Evolutionary conservation across 768 basidiomycete species (phyloP).

Genomic region (Pleurotus pulmonarius): DNA sequence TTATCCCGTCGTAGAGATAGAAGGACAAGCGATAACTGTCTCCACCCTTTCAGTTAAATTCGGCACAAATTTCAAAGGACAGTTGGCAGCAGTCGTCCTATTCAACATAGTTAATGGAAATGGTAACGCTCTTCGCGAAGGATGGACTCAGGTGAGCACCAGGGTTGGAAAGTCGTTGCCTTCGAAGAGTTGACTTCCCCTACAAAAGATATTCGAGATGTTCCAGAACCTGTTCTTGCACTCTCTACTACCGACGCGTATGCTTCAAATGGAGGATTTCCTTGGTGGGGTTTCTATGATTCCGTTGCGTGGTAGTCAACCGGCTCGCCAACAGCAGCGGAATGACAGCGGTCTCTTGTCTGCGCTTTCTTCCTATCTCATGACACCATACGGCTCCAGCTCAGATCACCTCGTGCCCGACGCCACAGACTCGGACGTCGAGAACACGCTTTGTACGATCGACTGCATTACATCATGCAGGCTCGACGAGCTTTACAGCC

Average conservation of each 20-base stretch:
- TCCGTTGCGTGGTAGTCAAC: conserved; percentile 75
- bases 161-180: not conserved
- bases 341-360: conserved; percentile 91
- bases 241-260: conserved; percentile 81
- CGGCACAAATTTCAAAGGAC: conserved; percentile 92
- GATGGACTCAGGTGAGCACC: conserved; percentile 79
- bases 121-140: conserved; percentile 88
- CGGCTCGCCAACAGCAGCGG: conserved; percentile 56
- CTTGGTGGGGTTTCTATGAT: conserved; percentile 92
- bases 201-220: conserved; percentile 89
- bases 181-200: conserved; percentile 2
- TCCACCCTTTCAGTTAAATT: conserved; percentile 91
- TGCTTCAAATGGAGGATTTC: conserved; percentile 99
- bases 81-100: conserved; percentile 93
- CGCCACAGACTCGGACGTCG: conserved; percentile 88
- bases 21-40: conserved; percentile 85
- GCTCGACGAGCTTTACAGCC: conserved; percentile 89
- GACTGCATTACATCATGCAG: conserved; percentile 94
- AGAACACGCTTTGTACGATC: conserved; percentile 91
- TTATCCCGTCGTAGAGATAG: conserved; percentile 87
- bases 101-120: conserved; percentile 98
- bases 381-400: conserved; percentile 85
- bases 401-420: conserved; percentile 78
- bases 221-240: conserved; percentile 95
- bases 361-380: conserved; percentile 90